These are phyloP conservation scores for Cajanus cajan DNA, from an alignment of 306 rosid genomes.

Conservation along the genomic window DNA sequence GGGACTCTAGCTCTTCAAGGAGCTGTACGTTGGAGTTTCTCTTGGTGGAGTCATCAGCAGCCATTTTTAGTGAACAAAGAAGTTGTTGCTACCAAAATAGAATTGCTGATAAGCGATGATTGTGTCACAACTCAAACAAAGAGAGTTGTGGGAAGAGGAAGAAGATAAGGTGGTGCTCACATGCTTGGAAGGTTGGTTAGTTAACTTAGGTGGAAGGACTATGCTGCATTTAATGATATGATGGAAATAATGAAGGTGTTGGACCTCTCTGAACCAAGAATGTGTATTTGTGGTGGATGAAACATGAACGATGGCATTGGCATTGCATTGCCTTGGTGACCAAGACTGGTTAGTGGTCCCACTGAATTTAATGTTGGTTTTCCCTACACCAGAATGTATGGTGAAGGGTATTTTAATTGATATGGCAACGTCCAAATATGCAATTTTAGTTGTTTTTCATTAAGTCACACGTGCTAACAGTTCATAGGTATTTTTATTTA, in stretches of 20 bases:
- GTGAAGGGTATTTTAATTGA: not conserved
- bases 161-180: slow-evolving; percentile 21
- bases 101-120: not conserved
- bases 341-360: slow-evolving; percentile 40
- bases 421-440: not conserved
- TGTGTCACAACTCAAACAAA: not conserved
- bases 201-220: slow-evolving; percentile 36
- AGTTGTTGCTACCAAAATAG: not conserved
- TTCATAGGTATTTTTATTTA: not conserved
- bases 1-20: slow-evolving; percentile 73
- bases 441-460: not conserved
- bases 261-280: slow-evolving; percentile 56
- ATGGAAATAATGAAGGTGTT: slow-evolving; percentile 28
- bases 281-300: slow-evolving; percentile 41
- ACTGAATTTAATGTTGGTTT: slow-evolving; percentile 32
- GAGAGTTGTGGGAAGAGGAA: slow-evolving; percentile 1
- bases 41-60: slow-evolving; percentile 38
- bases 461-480: not conserved
- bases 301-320: slow-evolving; percentile 31
- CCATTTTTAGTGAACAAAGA: slow-evolving; percentile 46
- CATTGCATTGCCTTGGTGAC: slow-evolving; percentile 20
- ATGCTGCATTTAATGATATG: slow-evolving; percentile 29
- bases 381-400: not conserved
- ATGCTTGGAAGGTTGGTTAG: slow-evolving; percentile 27
- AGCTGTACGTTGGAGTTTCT: slow-evolving; percentile 63